A percentile compares a stretch with the other conserved stretches of the same genome.
Conservation (phyloP, 768 basidiomycete species). For the Psilocybe cubensis region DNA sequence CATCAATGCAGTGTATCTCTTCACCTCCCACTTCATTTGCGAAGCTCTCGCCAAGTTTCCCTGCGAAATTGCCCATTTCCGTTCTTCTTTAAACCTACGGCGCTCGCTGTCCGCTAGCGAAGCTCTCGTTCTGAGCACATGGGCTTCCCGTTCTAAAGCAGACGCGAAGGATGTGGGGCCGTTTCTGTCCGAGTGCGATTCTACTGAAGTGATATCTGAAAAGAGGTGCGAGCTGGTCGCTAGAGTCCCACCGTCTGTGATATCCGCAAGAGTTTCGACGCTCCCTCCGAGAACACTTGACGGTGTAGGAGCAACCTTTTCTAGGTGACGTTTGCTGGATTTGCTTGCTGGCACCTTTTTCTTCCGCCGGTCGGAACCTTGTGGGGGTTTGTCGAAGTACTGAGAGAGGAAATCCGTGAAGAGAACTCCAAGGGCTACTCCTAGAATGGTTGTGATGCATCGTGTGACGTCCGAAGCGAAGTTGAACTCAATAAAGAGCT, state of each 20-base stretch:
- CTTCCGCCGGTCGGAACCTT: slow-evolving; percentile 35
- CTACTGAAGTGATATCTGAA: slow-evolving; percentile 71
- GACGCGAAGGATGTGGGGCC: slow-evolving; percentile 61
- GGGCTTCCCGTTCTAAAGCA: slow-evolving; percentile 75
- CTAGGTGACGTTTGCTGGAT: slow-evolving; percentile 29
- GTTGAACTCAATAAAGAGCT: slow-evolving; percentile 68
- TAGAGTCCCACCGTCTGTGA: slow-evolving; percentile 27
- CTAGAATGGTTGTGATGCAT: slow-evolving; percentile 63
- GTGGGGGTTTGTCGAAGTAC: slow-evolving; percentile 55
- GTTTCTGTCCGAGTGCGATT: slow-evolving; percentile 68
- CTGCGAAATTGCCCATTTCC: slow-evolving; percentile 83
- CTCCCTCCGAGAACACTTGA: slow-evolving; percentile 42
- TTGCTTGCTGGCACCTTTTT: slow-evolving; percentile 27
- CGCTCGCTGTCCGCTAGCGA: slow-evolving; percentile 84
- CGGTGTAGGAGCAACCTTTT: slow-evolving; percentile 52
- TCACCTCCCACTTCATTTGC: slow-evolving; percentile 85
- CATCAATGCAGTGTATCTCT: slow-evolving; percentile 78
- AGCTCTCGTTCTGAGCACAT: slow-evolving; percentile 73
- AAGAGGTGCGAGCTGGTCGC: slow-evolving; percentile 31
- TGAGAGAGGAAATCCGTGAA: slow-evolving; percentile 74
- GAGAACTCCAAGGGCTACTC: slow-evolving; percentile 69
- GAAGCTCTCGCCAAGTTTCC: slow-evolving; percentile 75
- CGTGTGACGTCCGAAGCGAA: slow-evolving; percentile 55
- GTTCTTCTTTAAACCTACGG: slow-evolving; percentile 82
- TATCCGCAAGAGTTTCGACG: slow-evolving; percentile 29